These are phyloP conservation scores for Lagenidium giganteum DNA, from an alignment of 352 stramenopile species.

Conservation along the genomic window DNA sequence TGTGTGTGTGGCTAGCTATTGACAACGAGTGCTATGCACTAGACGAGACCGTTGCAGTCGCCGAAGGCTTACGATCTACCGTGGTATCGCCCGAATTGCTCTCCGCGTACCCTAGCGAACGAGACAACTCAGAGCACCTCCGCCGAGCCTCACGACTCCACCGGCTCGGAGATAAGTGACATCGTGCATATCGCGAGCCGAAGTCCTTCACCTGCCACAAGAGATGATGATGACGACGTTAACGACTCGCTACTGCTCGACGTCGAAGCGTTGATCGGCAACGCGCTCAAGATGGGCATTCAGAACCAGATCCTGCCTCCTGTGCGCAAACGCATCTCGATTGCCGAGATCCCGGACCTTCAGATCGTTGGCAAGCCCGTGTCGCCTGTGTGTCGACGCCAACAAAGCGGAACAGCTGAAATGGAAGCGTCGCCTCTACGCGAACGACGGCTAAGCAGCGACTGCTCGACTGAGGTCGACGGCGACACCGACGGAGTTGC, in stretches of 20 bases:
- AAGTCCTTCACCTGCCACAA: constrained; percentile 19
- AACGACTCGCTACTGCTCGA: constrained; percentile 58
- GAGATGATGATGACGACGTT: constrained; percentile 20
- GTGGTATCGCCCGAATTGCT: constrained; percentile 50
- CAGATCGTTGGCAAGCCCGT: constrained; percentile 47
- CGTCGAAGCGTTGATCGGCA: constrained; percentile 62
- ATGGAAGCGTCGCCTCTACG: constrained; percentile 7
- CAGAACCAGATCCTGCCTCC: constrained; percentile 52
- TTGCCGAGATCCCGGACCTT: constrained; percentile 59
- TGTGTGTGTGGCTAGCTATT: no score
- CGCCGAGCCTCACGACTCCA: neutral
- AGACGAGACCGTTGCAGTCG: constrained; percentile 26
- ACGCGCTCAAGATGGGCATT: constrained; percentile 66
- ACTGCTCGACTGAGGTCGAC: no score
- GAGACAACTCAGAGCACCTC: no score
- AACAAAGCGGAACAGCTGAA: no score
- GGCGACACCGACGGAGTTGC: no score
- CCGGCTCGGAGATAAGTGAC: constrained; percentile 8
- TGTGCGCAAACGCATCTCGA: constrained; percentile 50
- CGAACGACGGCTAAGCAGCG: no score
- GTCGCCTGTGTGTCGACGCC: no score
- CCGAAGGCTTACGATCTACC: constrained; percentile 42
- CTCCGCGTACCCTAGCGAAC: no score
- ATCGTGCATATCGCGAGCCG: no score
- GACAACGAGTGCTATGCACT: no score